Evolutionary conservation across 2,329 filamentous ascomycete genomes (phyloP), one percentile per base, ranked within the genome.

Genomic region (Aspergillus sp.): DNA sequence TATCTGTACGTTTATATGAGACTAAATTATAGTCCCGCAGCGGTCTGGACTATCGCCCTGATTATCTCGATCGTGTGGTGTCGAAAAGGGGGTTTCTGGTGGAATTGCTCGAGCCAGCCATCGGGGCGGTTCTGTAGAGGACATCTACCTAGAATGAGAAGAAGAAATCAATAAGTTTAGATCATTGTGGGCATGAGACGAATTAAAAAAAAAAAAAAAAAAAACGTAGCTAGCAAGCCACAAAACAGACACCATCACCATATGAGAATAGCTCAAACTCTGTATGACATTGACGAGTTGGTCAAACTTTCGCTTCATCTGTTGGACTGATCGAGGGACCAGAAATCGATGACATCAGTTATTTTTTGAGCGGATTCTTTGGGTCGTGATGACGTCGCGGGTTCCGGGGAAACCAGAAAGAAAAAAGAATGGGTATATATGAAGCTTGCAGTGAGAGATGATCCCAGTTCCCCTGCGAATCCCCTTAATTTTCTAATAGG

Each of bases 321-420:
- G 8, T 59, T 59, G 27, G 41, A 47, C 21, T 23, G 27, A 53
- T 36, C 42, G 15, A 47, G 27, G 7, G 15, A 39, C 30, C 44
- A 52, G 25, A 17, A 57, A 57, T 62, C 56, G 59, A 66, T 67
- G 65, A 67, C 65, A 66, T 67, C 65, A 66, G 57, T 38, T 56
- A 39, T 23, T 15, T 13, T 13, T 13, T 19, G 30, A 17, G 11
- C 25, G 53, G n/a, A 19, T 30, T 38, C 13, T 19, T 38, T 32
- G 54, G 58, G 52, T 54, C 30, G 52, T 62, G 53, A 67, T 66
- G 65, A 67, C 64, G 64, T 66, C 60, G 60, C 59, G 41, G 55
- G 62, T 58, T 25, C 25, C 36, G 21, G n/a, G 21, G 42, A 58
- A 21, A 51, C 17, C 38, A 59, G 42, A 50, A n/a, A 17, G 21